Evolutionary conservation across 768 basidiomycete genomes (phyloP).

Genomic region (Phaeolepiota aurea): DNA sequence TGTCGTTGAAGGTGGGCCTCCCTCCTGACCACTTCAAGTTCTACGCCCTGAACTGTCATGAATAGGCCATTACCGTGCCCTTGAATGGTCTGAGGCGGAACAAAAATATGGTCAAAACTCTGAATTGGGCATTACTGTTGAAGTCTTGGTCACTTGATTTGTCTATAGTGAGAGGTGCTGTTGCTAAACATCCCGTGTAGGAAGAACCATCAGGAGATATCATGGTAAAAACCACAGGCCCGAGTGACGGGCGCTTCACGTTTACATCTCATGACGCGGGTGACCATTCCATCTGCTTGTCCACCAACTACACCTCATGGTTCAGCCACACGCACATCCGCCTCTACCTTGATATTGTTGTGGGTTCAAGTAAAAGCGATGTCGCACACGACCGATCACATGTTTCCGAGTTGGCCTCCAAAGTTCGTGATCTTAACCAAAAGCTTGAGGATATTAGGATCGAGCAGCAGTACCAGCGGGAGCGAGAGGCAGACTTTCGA

Average conservation of each 20-base stretch:
- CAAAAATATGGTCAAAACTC: constrained; percentile 65
- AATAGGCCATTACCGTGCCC: constrained; percentile 83
- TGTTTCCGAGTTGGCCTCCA: constrained; percentile 70
- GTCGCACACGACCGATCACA: constrained; percentile 82
- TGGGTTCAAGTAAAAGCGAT: constrained; percentile 83
- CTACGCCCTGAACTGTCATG: not conserved
- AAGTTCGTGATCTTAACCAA: constrained; percentile 87
- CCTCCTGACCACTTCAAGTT: not conserved
- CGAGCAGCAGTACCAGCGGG: constrained; percentile 97
- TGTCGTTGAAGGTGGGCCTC: constrained; percentile 76
- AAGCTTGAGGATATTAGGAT: constrained; percentile 89
- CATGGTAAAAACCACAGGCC: constrained; percentile 87
- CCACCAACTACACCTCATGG: constrained; percentile 89
- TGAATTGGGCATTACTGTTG: constrained; percentile 81
- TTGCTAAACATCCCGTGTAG: constrained; percentile 29
- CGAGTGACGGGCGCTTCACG: constrained; percentile 86
- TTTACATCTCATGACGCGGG: constrained; percentile 97
- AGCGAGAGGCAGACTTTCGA: constrained; percentile 86
- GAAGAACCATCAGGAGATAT: constrained; percentile 77
- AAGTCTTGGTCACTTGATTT: constrained; percentile 52
- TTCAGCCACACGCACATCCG: constrained; percentile 83
- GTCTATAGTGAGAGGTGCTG: not conserved
- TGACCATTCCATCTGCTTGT: constrained; percentile 95
- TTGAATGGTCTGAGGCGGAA: constrained; percentile 78
- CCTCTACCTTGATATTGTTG: constrained; percentile 89